Base-by-base conservation (phyloP, 2,329 filamentous ascomycete genomes). In the Clonostachys byssicola region DNA sequence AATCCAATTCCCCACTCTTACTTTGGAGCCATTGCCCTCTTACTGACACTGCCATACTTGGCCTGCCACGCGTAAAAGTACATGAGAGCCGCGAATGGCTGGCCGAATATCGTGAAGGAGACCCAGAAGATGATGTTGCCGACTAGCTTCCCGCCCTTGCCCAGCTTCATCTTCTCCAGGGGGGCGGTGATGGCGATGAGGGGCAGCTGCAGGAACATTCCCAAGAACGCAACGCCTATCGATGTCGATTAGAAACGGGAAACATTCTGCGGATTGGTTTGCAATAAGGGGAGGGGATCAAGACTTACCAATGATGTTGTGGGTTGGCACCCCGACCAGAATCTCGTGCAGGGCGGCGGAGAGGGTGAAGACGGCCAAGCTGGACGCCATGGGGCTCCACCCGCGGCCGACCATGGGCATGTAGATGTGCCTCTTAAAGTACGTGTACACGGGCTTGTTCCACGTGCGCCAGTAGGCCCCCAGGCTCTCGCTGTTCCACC, bases 31-130 rank as follows among this genome's bases (percentile, higher is more conserved):
- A 41, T 23, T 44, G 16, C 13, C 5, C 23, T 30, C 54, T 70
- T 73, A 54, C 80, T 89, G 18, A 92, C 86, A 58, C 86, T 91
- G 12, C 94, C 94, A 63, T 96, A 96, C 72, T 97, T 97, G 47
- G 90, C 90, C 70, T 97, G 92, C 92, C 94, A 99, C 2, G 92
- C 92, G 63, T 97, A 97, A 66, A 96, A 99, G 66, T 99, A 99
- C 63, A 95, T 76, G 50, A 99, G 72, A 1, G 90, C 92, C 2
- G 90, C 94, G 56, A 97, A 80, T 1, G 94, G 94, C 72, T 99
- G 94, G 5, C 94, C 94, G 12, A 99, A 87, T 3, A 97, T 81
- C 54, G 92, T 96, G 62, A 99, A 99, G 12, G 88, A 92, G 17
- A 96, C 77, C 94, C 94, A 97, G 66, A 99, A 99, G 49, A 95